Evolutionary conservation across 1,139 yeast species (phyloP).

Genomic region (Yamadazyma siamensis): DNA sequence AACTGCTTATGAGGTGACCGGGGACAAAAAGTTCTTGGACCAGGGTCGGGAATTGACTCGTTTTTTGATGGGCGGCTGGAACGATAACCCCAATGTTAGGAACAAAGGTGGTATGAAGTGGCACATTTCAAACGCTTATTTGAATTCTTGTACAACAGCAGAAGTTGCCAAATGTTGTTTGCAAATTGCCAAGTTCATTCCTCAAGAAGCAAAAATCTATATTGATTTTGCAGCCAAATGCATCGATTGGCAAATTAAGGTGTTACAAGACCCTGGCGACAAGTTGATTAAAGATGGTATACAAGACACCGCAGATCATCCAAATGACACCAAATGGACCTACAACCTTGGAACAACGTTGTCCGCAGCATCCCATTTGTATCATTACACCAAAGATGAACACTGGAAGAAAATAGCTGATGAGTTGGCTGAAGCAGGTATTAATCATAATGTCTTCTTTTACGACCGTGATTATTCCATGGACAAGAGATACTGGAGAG

Average conservation of each 20-base stretch:
- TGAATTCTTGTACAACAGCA: constrained; percentile 67
- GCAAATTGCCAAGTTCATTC: constrained; percentile 54
- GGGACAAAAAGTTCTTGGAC: constrained; percentile 50
- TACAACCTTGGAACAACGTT: constrained; percentile 68
- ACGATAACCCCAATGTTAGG: constrained; percentile 37
- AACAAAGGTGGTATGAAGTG: constrained; percentile 63
- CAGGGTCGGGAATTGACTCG: constrained; percentile 57
- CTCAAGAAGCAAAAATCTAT: constrained; percentile 41
- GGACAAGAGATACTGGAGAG: constrained; percentile 62
- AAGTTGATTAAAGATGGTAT: constrained; percentile 63
- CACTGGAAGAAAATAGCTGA: constrained; percentile 57
- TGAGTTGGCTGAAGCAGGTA: constrained; percentile 58
- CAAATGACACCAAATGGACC: constrained; percentile 59
- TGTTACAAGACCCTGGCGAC: constrained; percentile 52
- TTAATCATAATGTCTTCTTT: constrained; percentile 52
- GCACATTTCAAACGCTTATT: constrained; percentile 60
- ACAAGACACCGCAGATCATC: constrained; percentile 43
- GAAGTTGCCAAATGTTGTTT: constrained; percentile 69
- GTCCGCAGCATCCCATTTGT: constrained; percentile 53
- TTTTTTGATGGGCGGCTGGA: constrained; percentile 69
- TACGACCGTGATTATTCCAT: constrained; percentile 64
- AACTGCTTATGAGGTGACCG: constrained; percentile 68
- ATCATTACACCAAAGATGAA: constrained; percentile 48
- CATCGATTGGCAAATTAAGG: constrained; percentile 52
- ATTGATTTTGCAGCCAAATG: constrained; percentile 53